Conservation (phyloP, 768 basidiomycete genomes). For the Candolleomyces eurysporus region DNA sequence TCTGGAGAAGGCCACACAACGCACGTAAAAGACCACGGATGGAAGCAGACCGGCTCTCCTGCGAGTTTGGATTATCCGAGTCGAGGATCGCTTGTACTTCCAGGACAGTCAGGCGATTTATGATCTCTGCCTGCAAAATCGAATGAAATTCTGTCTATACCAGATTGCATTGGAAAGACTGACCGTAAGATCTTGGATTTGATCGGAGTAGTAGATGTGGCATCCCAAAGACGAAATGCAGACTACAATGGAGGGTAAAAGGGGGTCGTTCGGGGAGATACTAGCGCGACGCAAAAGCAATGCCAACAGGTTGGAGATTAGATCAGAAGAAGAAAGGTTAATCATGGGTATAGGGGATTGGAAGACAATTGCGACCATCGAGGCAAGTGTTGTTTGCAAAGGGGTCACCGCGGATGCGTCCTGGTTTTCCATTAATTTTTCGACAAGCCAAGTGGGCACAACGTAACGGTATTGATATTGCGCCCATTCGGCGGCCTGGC, state of each 20-base stretch:
- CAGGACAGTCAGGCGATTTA: conserved; percentile 67
- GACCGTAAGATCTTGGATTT: conserved; percentile 86
- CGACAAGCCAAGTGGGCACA: conserved; percentile 81
- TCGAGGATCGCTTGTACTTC: conserved; percentile 58
- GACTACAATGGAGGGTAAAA: conserved; percentile 67
- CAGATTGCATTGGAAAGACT: conserved; percentile 17
- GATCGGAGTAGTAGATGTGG: conserved; percentile 94
- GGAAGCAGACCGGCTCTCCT: conserved; percentile 52
- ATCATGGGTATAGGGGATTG: conserved; percentile 79
- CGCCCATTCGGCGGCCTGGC: conserved; percentile 79
- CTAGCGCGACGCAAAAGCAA: conserved; percentile 70
- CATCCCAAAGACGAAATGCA: conserved; percentile 83
- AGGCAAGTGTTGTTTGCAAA: conserved; percentile 60
- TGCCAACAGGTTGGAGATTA: conserved; percentile 74
- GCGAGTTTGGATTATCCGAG: background rate
- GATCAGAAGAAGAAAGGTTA: conserved; percentile 88
- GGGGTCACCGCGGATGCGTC: conserved; percentile 45
- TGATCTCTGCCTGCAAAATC: conserved; percentile 61
- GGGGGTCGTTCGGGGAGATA: conserved; percentile 57
- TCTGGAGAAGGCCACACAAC: conserved; percentile 65
- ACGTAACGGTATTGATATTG: conserved; percentile 93
- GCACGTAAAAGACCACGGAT: conserved; percentile 70
- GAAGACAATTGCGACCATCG: conserved; percentile 84
- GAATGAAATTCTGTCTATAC: conserved; percentile 2
- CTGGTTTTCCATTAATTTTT: conserved; percentile 64